phyloP scores from a whole-genome alignment of 306 rosid genomes.

The Ormosia semicastrata region DNA sequence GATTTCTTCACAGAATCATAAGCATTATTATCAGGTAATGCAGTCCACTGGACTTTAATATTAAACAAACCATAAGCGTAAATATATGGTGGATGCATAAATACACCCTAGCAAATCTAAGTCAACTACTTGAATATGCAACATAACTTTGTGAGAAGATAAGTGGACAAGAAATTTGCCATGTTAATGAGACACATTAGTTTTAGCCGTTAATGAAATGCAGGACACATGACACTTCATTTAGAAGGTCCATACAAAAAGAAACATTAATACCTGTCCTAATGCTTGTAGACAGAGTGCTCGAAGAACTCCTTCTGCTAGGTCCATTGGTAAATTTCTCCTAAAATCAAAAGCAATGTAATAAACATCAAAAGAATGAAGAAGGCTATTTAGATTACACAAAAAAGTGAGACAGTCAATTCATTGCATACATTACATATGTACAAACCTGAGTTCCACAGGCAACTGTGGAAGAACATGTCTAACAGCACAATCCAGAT shows the following conservation, averaged over 20 bases:
- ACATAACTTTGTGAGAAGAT: background rate
- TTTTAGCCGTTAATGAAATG: background rate
- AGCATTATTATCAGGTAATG: background rate
- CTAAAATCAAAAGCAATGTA: conserved; percentile 46
- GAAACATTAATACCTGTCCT: conserved; percentile 68
- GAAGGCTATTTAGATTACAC: conserved; percentile 3
- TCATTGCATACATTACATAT: background rate
- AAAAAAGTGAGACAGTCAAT: background rate
- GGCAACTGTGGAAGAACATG: conserved; percentile 92
- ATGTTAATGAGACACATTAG: background rate
- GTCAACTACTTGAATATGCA: background rate
- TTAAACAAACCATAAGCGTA: background rate
- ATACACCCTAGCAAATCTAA: background rate
- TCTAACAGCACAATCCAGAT: conserved; percentile 92
- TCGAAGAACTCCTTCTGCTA: conserved; percentile 94
- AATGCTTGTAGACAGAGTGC: conserved; percentile 91
- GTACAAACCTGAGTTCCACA: conserved; percentile 71
- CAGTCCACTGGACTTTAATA: background rate
- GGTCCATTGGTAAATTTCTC: conserved; percentile 91
- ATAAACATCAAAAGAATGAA: conserved; percentile 17
- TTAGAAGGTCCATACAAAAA: conserved; percentile 9
- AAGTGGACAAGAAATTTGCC: background rate
- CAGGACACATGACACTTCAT: conserved; percentile 6
- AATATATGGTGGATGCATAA: background rate
- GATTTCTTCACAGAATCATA: background rate